Evolutionary conservation across 2,329 filamentous ascomycete species (phyloP), one percentile per base, ranked within the genome.

Genomic region (Penicillium nordicum): DNA sequence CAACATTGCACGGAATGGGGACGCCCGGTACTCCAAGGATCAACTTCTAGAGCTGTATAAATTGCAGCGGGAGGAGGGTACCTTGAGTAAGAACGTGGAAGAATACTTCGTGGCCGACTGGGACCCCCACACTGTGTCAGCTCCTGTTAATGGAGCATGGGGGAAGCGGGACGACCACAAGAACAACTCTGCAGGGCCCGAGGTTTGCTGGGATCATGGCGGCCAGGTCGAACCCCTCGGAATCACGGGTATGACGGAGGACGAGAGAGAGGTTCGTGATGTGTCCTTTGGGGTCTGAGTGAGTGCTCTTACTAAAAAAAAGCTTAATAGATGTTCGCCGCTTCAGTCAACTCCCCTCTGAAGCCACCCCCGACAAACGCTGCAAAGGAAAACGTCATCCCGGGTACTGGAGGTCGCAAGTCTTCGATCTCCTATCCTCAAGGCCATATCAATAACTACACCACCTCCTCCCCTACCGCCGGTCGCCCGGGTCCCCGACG

Each of bases 331-430:
- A 79, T 89, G 61, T 97, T 97, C 74, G 77, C 85, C 49, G 84
- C 84, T 49, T 94, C 95, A 62, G 92, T 99, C 70, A 99, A 97
- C 74, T 97, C 94, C 36, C 89, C 92, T 34, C 80, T 97, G 64
- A 97, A 97, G 75, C 88, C 90, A 9, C 89, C 90, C 21, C 84
- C 86, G 32, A 88, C 90, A 68, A 83, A 79, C 59, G 73, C 78
- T 25, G 81, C 79, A 66, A 93, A 90, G 78, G 85, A 77, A 74
- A 72, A 69, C 57, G 55, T 61, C 32, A 61, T 55, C 49, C 49
- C 68, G n/a, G 62, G 65, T 32, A 81, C 74, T 58, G 81, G 72
- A 73, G 82, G 74, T 72, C 89, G 93, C 55, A 97, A 96, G 76
- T 81, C 86, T 16, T 97, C 92, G 0, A 75, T 96, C 47, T 94